Base-by-base conservation (phyloP, 2,329 filamentous ascomycete genomes). In the Pseudogymnoascus sp. region DNA sequence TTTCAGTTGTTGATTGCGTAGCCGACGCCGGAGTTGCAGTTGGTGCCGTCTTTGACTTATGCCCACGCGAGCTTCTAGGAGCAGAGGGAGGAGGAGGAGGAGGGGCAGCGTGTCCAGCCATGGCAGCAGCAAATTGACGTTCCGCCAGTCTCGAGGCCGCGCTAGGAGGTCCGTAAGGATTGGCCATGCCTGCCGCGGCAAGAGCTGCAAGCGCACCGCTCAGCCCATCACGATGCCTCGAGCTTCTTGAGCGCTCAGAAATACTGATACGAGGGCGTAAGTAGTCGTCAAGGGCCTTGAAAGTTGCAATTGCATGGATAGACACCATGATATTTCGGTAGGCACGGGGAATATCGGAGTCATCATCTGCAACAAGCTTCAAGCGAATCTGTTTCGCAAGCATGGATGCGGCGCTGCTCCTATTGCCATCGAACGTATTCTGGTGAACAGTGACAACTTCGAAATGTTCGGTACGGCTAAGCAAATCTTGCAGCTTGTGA, bases 321-420 rank as follows among this genome's bases (percentile, higher is more conserved):
- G 92, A 96, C 0, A 99, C 94, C 89, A 97, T 97, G 66, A 99
- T 95, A 68, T 93, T 96, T 22, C 90, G 85, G 72, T 96, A 97
- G 0, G 88, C 82, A 36, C 87, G 83, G 16, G 94, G 94, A 64
- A 99, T 94, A 58, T 94, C 90, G 0, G 92, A 93, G 55, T 92
- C 88, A 1, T 95, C 92, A 67, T 96, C 92, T 1, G 94, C 93
- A 38, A 92, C 84, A 35, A 99, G 81, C 69, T 91, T 92, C 49
- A 99, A 82, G 35, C 93, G 86, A 35, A 99, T 88, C 71, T 99
- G 94, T 74, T 97, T 97, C 4, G 92, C 92, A 5, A 99, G 82
- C 92, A 99, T 97, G 0, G 93, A 95, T 0, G 93, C 88, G 22
- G 93, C 91, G 71, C 91, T 97, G 74, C 88, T 95, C 64, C 92